Conservation (phyloP, 2,329 filamentous ascomycete species). For the Monilinia fructigena region DNA sequence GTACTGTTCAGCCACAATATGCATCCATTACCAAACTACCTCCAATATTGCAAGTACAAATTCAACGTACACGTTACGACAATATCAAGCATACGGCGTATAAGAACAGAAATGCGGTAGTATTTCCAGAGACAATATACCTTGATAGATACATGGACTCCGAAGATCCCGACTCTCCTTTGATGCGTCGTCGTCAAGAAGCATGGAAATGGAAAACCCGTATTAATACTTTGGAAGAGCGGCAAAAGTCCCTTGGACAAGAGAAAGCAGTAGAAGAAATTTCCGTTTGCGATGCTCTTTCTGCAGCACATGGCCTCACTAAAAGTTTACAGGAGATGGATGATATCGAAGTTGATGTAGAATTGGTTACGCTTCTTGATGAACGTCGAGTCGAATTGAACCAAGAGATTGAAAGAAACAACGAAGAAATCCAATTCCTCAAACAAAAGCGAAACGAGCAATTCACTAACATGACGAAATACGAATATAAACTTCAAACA, state of each 20-base stretch:
- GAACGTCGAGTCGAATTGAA: constrained; percentile 46
- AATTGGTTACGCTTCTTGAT: constrained; percentile 46
- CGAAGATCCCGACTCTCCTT: constrained; percentile 52
- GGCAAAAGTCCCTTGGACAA: constrained; percentile 34
- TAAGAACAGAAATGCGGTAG: constrained; percentile 76
- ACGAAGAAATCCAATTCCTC: constrained; percentile 49
- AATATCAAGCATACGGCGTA: constrained; percentile 55
- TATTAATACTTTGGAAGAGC: constrained; percentile 54
- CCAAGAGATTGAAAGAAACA: constrained; percentile 47
- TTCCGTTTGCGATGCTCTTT: constrained; percentile 36
- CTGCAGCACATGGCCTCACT: constrained; percentile 44
- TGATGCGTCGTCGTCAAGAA: constrained; percentile 64
- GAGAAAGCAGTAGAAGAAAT: constrained; percentile 29
- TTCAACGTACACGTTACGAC: constrained; percentile 78
- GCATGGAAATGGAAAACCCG: constrained; percentile 73
- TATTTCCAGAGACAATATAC: constrained; percentile 77
- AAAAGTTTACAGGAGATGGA: constrained; percentile 45
- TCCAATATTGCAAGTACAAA: constrained; percentile 83
- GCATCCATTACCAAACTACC: constrained; percentile 74
- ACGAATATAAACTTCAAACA: constrained; percentile 81
- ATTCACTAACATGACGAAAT: constrained; percentile 61
- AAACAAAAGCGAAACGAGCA: constrained; percentile 46
- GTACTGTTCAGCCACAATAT: constrained; percentile 59
- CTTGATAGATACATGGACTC: constrained; percentile 85
- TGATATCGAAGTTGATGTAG: constrained; percentile 45